These are phyloP conservation scores for Stipa capillata DNA, from an alignment of 176 grass and related monocot genomes.

Conservation along the genomic window DNA sequence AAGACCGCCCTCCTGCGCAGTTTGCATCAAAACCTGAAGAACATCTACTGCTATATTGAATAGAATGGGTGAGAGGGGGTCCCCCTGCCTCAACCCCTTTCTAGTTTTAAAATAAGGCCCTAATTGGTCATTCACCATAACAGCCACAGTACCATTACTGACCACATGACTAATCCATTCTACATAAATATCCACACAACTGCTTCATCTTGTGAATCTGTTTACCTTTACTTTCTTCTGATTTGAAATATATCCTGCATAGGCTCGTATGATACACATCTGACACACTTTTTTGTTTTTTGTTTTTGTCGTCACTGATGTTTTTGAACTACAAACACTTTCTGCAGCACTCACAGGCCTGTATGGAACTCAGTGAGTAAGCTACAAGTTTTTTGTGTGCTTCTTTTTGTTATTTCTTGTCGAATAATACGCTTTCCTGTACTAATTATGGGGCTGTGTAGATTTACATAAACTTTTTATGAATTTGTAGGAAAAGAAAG, in stretches of 20 bases:
- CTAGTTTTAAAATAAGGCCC: no score
- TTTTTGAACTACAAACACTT: conserved; percentile 1
- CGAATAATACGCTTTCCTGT: neutral
- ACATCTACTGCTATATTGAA: no score
- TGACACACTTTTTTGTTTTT: neutral
- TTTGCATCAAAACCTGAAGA: no score
- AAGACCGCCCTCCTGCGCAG: no score
- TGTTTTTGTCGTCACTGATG: conserved; percentile 16
- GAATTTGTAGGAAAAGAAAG: conserved; percentile 82
- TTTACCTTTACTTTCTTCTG: neutral
- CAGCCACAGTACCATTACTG: no score
- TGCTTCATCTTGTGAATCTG: neutral
- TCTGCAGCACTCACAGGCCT: conserved; percentile 68
- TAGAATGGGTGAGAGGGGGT: no score
- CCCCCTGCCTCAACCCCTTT: no score
- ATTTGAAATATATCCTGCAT: neutral
- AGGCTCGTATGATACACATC: neutral
- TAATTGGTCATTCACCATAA: no score
- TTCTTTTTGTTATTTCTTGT: neutral
- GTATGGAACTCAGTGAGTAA: conserved; percentile 91
- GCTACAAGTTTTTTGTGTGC: neutral
- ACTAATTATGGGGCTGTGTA: neutral
- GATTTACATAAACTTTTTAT: neutral
- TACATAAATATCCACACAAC: no score
- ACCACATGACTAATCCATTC: no score